Conservation (phyloP, 768 basidiomycete genomes). For the Tephrocybe sp. region DNA sequence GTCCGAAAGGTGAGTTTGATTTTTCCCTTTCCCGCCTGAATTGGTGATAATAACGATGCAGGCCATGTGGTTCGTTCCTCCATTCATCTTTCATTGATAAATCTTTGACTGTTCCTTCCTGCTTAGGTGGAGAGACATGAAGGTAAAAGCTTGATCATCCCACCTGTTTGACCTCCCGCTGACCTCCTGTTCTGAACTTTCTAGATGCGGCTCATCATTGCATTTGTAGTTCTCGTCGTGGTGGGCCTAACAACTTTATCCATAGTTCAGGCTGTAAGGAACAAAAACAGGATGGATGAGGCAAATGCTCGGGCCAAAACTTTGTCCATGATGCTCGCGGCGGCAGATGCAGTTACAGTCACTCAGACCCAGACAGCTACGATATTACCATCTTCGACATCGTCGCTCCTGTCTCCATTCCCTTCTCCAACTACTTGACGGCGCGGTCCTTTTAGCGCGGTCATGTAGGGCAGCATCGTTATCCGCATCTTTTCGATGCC, state of each 20-base stretch:
- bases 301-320: neutral
- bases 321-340: too few species aligned
- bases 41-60: slow-evolving; percentile 21
- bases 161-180: slow-evolving; percentile 2
- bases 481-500: too few species aligned
- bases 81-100: neutral
- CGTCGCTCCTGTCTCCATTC: neutral
- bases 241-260: slow-evolving; percentile 92
- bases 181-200: slow-evolving; percentile 1
- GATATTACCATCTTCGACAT: neutral
- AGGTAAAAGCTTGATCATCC: slow-evolving; percentile 41
- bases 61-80: slow-evolving; percentile 81
- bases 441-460: too few species aligned
- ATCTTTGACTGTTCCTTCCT: slow-evolving; percentile 5
- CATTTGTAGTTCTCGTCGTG: slow-evolving; percentile 79
- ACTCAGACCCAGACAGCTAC: too few species aligned
- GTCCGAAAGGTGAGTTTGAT: slow-evolving; percentile 81
- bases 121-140: slow-evolving; percentile 96
- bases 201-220: slow-evolving; percentile 96
- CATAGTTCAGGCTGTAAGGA: slow-evolving; percentile 66
- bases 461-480: too few species aligned
- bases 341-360: neutral
- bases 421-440: too few species aligned
- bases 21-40: neutral
- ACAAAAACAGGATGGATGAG: neutral